These are phyloP conservation scores for Sparassis latifolia DNA, from an alignment of 1,284 basidiomycete species.

Conservation along the genomic window DNA sequence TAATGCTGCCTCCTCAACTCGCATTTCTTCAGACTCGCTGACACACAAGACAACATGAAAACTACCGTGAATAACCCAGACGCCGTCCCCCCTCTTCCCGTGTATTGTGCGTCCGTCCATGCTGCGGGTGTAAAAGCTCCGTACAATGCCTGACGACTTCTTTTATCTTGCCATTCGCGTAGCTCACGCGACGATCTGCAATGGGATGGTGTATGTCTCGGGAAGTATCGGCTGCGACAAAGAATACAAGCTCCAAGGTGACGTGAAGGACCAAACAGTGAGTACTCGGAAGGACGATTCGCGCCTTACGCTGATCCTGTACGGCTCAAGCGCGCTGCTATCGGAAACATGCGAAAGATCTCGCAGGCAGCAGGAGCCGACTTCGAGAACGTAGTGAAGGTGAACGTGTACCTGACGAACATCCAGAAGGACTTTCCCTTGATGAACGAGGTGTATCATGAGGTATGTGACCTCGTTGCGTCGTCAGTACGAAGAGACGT, in stretches of 20 bases:
- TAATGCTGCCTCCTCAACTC: too few relatives aligned
- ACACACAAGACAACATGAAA: slow-evolving; percentile 10
- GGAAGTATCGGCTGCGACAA: slow-evolving; percentile 51
- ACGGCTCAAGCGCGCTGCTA: slow-evolving; percentile 37
- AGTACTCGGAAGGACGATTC: slow-evolving; percentile 9
- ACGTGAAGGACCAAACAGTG: slow-evolving; percentile 48
- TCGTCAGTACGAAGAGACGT: neutral
- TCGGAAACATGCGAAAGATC: slow-evolving; percentile 52
- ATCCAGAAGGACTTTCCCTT: slow-evolving; percentile 41
- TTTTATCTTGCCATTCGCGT: slow-evolving; percentile 1
- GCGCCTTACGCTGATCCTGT: neutral
- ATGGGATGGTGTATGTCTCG: slow-evolving; percentile 49
- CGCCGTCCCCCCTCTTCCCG: slow-evolving; percentile 41
- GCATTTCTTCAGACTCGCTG: too few relatives aligned
- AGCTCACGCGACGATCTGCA: slow-evolving; percentile 46
- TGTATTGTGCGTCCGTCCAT: slow-evolving; percentile 36
- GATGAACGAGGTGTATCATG: slow-evolving; percentile 49
- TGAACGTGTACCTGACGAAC: slow-evolving; percentile 51
- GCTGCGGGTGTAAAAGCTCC: too few relatives aligned
- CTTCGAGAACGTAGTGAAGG: slow-evolving; percentile 55
- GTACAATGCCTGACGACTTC: neutral
- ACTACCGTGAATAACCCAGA: slow-evolving; percentile 34
- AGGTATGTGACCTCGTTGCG: slow-evolving; percentile 28
- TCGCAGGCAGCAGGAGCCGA: slow-evolving; percentile 56
- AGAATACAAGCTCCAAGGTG: slow-evolving; percentile 45